Conservation (phyloP, 225 moss, liverwort and hornwort genomes). For the Climacium dendroides region DNA sequence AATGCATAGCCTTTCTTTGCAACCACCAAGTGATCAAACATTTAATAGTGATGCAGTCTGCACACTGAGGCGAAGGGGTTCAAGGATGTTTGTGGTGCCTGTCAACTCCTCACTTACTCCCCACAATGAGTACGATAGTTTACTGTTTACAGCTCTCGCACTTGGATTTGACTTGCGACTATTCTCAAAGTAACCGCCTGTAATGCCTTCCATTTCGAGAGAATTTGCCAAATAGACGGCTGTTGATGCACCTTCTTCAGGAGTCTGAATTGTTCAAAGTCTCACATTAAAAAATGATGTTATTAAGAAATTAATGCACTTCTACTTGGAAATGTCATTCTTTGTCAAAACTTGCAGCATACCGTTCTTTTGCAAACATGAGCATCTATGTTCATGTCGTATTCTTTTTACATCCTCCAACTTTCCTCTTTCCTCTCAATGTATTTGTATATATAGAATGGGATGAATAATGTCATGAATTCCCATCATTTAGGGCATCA, state of each 20-base stretch:
- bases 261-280: slow-evolving; percentile 14
- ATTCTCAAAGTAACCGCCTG: slow-evolving; percentile 35
- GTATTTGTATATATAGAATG: background rate
- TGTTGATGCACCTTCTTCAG: slow-evolving; percentile 64
- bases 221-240: slow-evolving; percentile 46
- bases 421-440: background rate
- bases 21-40: background rate
- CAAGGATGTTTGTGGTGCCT: slow-evolving; percentile 11
- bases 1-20: background rate
- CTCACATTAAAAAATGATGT: background rate
- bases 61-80: slow-evolving; percentile 32
- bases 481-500: background rate
- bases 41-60: background rate
- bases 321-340: background rate
- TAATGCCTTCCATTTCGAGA: slow-evolving; percentile 31
- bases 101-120: slow-evolving; percentile 62
- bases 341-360: too few species aligned
- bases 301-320: background rate
- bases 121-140: slow-evolving; percentile 54
- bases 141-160: slow-evolving; percentile 22
- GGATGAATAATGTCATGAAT: background rate
- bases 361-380: background rate
- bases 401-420: background rate
- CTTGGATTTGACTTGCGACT: slow-evolving; percentile 39
- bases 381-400: background rate